Conservation (phyloP, 2,329 filamentous ascomycete species). For the Hymenoscyphus salicellus region DNA sequence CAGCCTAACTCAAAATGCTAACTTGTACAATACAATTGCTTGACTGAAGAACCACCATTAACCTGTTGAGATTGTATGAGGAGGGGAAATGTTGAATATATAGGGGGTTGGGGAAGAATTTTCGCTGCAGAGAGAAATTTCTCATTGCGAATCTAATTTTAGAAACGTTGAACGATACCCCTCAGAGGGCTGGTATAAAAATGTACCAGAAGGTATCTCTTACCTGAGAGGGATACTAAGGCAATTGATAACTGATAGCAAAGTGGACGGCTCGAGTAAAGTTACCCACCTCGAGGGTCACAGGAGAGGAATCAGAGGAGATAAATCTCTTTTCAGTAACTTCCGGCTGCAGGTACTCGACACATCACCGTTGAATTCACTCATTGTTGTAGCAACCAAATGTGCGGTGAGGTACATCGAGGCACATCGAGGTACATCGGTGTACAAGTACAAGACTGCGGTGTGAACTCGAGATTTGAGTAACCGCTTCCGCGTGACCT, state of each 20-base stretch:
- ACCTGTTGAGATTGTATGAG: neutral
- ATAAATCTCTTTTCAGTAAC: neutral
- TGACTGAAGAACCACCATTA: neutral
- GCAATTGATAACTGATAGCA: neutral
- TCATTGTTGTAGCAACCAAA: neutral
- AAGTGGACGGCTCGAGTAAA: neutral
- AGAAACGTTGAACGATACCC: neutral
- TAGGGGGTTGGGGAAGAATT: neutral
- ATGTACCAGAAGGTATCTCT: neutral
- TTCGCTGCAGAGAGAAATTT: neutral
- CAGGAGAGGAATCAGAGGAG: neutral
- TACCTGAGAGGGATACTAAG: neutral
- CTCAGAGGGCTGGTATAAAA: neutral
- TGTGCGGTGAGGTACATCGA: neutral
- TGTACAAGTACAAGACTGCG: neutral
- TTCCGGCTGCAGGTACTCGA: neutral
- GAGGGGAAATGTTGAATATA: neutral
- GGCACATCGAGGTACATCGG: neutral
- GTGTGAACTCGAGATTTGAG: neutral
- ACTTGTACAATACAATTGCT: neutral
- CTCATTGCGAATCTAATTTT: neutral
- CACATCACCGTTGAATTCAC: conserved; percentile 1
- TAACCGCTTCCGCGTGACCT: neutral
- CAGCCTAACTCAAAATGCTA: neutral
- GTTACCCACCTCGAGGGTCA: neutral